A percentile compares a stretch with the other conserved stretches of the same genome.
These are phyloP conservation scores for Globisporangium spiculum DNA, from an alignment of 352 stramenopile species.

Conservation along the genomic window DNA sequence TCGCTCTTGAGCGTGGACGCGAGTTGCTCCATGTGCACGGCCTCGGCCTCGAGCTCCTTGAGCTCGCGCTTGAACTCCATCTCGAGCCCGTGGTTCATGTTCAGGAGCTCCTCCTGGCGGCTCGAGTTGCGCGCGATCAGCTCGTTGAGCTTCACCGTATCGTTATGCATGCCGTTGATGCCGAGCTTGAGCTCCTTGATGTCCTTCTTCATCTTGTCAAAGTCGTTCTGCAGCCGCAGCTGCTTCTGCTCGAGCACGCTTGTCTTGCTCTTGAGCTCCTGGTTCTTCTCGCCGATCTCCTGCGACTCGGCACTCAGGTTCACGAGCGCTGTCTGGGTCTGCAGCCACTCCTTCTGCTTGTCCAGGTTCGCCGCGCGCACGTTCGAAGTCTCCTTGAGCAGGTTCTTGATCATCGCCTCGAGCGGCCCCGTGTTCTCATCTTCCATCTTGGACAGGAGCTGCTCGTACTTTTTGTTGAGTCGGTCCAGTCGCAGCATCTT, in stretches of 20 bases:
- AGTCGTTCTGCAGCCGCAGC: constrained; percentile 81
- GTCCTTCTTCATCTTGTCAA: constrained; percentile 76
- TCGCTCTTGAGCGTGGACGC: constrained; percentile 71
- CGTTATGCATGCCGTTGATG: constrained; percentile 86
- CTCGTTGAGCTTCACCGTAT: constrained; percentile 92
- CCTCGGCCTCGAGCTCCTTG: constrained; percentile 86
- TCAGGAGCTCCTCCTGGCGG: constrained; percentile 74
- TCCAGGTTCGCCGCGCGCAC: constrained; percentile 64
- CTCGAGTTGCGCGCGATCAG: constrained; percentile 88
- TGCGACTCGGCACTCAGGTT: constrained; percentile 86
- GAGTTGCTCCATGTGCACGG: constrained; percentile 69
- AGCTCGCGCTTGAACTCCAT: constrained; percentile 91
- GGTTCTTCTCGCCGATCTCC: constrained; percentile 83
- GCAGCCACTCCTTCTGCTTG: constrained; percentile 90
- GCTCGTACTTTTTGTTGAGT: constrained; percentile 95
- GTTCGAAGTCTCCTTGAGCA: constrained; percentile 85
- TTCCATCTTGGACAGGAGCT: constrained; percentile 86
- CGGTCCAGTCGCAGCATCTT: constrained; percentile 92
- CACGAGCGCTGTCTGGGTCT: constrained; percentile 89
- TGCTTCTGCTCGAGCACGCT: constrained; percentile 91
- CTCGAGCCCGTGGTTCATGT: constrained; percentile 88
- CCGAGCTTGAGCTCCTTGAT: constrained; percentile 74
- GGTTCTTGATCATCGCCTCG: constrained; percentile 92
- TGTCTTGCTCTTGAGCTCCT: constrained; percentile 88
- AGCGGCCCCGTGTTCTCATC: constrained; percentile 92